phyloP scores from a whole-genome alignment of 2,329 filamentous ascomycete species.

The Hirsutella thompsonii region DNA sequence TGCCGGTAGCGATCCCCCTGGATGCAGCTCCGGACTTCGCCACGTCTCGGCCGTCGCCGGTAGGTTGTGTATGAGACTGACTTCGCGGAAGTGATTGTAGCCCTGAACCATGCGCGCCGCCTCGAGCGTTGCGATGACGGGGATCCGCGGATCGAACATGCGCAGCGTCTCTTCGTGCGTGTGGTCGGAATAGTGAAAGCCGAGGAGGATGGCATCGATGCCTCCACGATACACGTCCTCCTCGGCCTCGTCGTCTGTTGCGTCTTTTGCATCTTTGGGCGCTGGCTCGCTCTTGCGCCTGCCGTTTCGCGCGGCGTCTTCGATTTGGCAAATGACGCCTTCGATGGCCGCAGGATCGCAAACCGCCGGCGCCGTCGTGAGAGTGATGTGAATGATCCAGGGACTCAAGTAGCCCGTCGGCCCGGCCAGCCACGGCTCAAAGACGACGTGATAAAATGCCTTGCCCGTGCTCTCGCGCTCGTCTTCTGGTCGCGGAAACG shows the following conservation, averaged over 20 bases:
- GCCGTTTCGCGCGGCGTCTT: background rate
- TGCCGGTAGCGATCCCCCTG: constrained; percentile 8
- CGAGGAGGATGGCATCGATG: constrained; percentile 10
- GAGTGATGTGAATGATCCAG: background rate
- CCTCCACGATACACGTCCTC: background rate
- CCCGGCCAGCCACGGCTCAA: background rate
- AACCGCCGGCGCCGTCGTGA: constrained; percentile 1
- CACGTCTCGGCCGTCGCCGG: constrained; percentile 3
- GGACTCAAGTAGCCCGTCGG: background rate
- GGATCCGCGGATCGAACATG: constrained; percentile 8
- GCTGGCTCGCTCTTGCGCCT: background rate
- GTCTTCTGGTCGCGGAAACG: background rate
- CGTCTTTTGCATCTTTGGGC: too few species aligned
- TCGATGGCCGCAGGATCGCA: constrained; percentile 5
- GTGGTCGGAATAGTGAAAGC: constrained; percentile 9
- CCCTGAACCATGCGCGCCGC: constrained; percentile 4
- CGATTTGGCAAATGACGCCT: constrained; percentile 8
- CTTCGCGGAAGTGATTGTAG: constrained; percentile 9
- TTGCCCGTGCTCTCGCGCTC: background rate
- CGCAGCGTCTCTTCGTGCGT: constrained; percentile 8
- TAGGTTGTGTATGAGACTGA: constrained; percentile 6
- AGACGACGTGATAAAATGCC: background rate
- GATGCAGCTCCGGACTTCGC: constrained; percentile 8
- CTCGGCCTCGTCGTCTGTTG: background rate
- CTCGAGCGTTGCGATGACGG: constrained; percentile 8